Percentiles rank a stretch among this genome's conserved stretches.
Conservation (phyloP, 306 rosid genomes). For the Mimosa pudica region DNA sequence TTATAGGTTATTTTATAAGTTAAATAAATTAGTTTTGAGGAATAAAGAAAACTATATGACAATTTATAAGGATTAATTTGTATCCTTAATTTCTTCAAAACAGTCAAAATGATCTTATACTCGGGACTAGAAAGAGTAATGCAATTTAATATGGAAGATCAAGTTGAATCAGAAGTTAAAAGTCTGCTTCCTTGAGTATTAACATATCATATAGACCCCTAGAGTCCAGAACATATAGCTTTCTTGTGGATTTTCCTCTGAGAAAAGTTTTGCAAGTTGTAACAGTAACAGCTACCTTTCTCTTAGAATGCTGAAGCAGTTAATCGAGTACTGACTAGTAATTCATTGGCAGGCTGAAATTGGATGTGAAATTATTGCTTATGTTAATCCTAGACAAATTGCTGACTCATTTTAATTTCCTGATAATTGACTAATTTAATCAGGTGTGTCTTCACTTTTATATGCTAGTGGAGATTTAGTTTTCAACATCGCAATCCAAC, state of each 20-base stretch:
- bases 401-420: background rate
- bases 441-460: background rate
- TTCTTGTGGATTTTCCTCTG: background rate
- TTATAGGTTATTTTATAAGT: no score
- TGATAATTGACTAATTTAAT: background rate
- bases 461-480: background rate
- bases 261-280: slow-evolving; percentile 11
- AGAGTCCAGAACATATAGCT: slow-evolving; percentile 14
- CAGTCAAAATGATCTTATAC: no score
- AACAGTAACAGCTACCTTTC: slow-evolving; percentile 22
- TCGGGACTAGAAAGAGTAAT: no score
- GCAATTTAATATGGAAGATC: slow-evolving; percentile 19
- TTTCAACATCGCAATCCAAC: slow-evolving; percentile 25
- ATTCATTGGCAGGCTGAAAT: background rate
- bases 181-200: slow-evolving; percentile 25
- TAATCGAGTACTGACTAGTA: slow-evolving; percentile 1
- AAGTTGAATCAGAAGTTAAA: slow-evolving; percentile 27
- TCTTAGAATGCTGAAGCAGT: slow-evolving; percentile 12
- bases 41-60: no score
- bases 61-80: no score
- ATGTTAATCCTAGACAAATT: slow-evolving; percentile 23
- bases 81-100: no score
- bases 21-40: no score
- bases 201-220: background rate
- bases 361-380: slow-evolving; percentile 22